phyloP scores from a whole-genome alignment of 768 basidiomycete species.

The Pleurotus platypus region DNA sequence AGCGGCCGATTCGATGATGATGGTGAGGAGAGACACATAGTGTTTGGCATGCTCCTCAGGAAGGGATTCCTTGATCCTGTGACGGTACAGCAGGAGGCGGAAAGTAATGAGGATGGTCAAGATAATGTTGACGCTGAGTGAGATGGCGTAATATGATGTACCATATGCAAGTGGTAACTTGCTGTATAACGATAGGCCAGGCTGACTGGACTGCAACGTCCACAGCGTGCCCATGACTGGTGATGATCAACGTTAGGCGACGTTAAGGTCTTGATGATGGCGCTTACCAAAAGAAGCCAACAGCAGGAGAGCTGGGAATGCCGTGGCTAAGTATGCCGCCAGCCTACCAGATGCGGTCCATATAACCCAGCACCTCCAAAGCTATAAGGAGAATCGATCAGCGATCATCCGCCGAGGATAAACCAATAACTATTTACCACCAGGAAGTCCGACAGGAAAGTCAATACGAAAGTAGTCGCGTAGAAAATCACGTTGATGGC shows the following conservation, averaged over 20 bases:
- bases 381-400: conserved; percentile 15
- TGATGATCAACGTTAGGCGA: too few relatives aligned
- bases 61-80: conserved; percentile 23
- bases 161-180: conserved; percentile 29
- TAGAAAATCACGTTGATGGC: conserved; percentile 41
- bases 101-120: conserved; percentile 34
- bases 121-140: conserved; percentile 37
- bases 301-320: conserved; percentile 32
- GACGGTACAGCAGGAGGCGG: conserved; percentile 30
- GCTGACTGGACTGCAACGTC: conserved; percentile 39
- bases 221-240: conserved; percentile 39
- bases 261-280: neutral
- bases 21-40: conserved; percentile 32
- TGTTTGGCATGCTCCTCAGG: conserved; percentile 28
- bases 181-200: conserved; percentile 36
- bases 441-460: conserved; percentile 38
- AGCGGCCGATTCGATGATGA: conserved; percentile 42
- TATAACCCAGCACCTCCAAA: conserved; percentile 47
- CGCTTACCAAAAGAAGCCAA: conserved; percentile 23
- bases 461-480: conserved; percentile 37
- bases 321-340: conserved; percentile 26
- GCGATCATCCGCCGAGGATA: neutral
- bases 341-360: conserved; percentile 32
- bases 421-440: conserved; percentile 25
- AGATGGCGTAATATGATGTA: conserved; percentile 34